Evolutionary conservation across 2,329 filamentous ascomycete species (phyloP).

Genomic region (Fusarium nodosum): DNA sequence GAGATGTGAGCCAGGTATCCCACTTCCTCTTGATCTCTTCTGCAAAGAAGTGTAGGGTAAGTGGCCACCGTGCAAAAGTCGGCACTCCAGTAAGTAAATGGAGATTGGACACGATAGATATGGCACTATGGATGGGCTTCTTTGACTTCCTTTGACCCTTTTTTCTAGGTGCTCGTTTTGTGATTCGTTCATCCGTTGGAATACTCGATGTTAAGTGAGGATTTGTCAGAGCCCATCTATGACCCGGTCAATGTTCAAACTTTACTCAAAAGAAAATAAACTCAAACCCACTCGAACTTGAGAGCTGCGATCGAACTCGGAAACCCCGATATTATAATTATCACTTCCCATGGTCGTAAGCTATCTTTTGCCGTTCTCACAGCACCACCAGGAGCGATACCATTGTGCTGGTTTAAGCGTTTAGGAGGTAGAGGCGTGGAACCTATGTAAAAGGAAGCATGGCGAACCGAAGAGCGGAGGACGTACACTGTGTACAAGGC

Average conservation of each 20-base stretch:
- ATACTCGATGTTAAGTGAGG: slow-evolving; percentile 86
- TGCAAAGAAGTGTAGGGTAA: slow-evolving; percentile 83
- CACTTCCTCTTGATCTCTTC: slow-evolving; percentile 78
- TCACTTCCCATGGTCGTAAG: slow-evolving; percentile 92
- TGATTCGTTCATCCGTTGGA: slow-evolving; percentile 71
- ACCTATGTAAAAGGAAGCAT: slow-evolving; percentile 84
- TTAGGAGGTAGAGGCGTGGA: slow-evolving; percentile 90
- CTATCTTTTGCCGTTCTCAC: slow-evolving; percentile 76
- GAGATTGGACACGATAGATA: slow-evolving; percentile 81
- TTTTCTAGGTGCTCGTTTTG: slow-evolving; percentile 60
- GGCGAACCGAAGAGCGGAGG: slow-evolving; percentile 82
- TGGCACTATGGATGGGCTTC: slow-evolving; percentile 71
- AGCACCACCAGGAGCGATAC: slow-evolving; percentile 83
- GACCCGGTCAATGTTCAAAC: slow-evolving; percentile 19
- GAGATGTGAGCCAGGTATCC: slow-evolving; percentile 68
- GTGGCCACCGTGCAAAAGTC: slow-evolving; percentile 86
- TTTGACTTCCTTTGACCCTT: slow-evolving; percentile 69
- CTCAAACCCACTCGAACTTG: slow-evolving; percentile 84
- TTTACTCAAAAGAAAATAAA: not conserved
- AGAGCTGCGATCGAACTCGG: slow-evolving; percentile 87
- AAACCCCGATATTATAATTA: slow-evolving; percentile 87
- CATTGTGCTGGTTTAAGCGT: slow-evolving; percentile 93
- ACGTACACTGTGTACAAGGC: slow-evolving; percentile 95
- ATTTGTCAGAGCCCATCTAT: slow-evolving; percentile 92
- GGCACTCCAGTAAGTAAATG: slow-evolving; percentile 83